These are phyloP conservation scores for Volvariella surrecta DNA, from an alignment of 1,284 basidiomycete species.

Conservation along the genomic window DNA sequence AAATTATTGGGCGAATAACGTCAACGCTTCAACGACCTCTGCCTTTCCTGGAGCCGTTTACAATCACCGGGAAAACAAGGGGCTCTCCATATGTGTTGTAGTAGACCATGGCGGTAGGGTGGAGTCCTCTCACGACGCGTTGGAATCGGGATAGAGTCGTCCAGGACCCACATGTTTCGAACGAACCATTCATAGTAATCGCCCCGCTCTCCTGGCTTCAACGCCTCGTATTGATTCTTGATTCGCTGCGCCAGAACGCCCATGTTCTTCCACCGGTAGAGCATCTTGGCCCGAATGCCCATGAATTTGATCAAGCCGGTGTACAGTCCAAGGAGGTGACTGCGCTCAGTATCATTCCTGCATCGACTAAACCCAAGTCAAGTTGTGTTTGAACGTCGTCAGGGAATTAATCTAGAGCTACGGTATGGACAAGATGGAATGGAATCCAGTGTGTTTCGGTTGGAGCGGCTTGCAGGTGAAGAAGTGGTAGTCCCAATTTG, in stretches of 20 bases:
- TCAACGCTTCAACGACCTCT: no score
- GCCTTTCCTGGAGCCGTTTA: no score
- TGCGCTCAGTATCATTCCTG: constrained; percentile 8
- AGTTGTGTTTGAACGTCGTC: constrained; percentile 20
- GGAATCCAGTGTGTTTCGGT: constrained; percentile 20
- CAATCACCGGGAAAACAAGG: no score
- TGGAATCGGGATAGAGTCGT: constrained; percentile 11
- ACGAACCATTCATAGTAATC: constrained; percentile 26
- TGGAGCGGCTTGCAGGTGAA: constrained; percentile 22
- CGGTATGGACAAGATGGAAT: constrained; percentile 21
- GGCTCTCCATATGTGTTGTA: no score
- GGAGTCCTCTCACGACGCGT: constrained; percentile 6
- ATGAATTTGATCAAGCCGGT: constrained; percentile 16
- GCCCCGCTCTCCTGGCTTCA: constrained; percentile 15
- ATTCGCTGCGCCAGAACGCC: constrained; percentile 25
- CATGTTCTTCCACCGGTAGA: constrained; percentile 23
- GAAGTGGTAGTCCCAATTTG: constrained; percentile 22
- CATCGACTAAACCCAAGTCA: constrained; percentile 27
- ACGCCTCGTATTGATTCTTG: constrained; percentile 18
- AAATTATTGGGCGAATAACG: no score
- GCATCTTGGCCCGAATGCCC: constrained; percentile 15
- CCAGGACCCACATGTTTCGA: constrained; percentile 22
- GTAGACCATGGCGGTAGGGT: no score
- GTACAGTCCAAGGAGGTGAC: constrained; percentile 24
- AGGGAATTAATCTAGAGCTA: constrained; percentile 17